Percentiles rank a stretch among this genome's conserved stretches.
These are phyloP conservation scores for Grammothele lineata DNA, from an alignment of 768 basidiomycete genomes.

Conservation along the genomic window DNA sequence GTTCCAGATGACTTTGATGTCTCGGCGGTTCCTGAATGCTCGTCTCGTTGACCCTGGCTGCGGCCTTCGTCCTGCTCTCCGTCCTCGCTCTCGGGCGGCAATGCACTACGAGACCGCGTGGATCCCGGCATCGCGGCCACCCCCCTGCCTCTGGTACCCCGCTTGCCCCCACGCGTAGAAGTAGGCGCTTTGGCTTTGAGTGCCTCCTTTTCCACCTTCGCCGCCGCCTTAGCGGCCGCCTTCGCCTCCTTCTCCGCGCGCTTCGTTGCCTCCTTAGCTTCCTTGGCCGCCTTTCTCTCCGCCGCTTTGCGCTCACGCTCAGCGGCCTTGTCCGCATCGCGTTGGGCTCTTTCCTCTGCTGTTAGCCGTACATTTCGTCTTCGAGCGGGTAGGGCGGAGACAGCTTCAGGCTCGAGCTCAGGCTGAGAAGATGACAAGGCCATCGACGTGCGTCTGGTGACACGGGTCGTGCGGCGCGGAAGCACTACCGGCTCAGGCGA, in stretches of 20 bases:
- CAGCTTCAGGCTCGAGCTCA: not conserved
- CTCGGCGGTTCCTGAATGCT: not conserved
- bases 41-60: not conserved
- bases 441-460: no score
- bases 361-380: conserved; percentile 18
- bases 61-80: not conserved
- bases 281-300: conserved; percentile 17
- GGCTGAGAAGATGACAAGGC: no score
- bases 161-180: not conserved
- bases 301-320: conserved; percentile 15
- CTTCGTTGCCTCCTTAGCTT: conserved; percentile 11
- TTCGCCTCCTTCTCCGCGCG: conserved; percentile 10
- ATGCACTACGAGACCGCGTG: conserved; percentile 4
- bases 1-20: conserved; percentile 24
- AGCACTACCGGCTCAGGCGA: no score
- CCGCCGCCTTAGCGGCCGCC: conserved; percentile 12
- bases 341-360: conserved; percentile 23
- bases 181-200: not conserved
- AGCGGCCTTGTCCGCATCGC: conserved; percentile 5
- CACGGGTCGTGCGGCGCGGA: no score
- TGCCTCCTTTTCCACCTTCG: conserved; percentile 16
- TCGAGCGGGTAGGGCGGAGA: not conserved
- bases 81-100: not conserved
- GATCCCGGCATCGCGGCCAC: conserved; percentile 3
- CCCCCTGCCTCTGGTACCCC: not conserved